Evolutionary conservation across 495 filamentous ascomycete genomes (phyloP).

Genomic region (Aspergillus hancockii): DNA sequence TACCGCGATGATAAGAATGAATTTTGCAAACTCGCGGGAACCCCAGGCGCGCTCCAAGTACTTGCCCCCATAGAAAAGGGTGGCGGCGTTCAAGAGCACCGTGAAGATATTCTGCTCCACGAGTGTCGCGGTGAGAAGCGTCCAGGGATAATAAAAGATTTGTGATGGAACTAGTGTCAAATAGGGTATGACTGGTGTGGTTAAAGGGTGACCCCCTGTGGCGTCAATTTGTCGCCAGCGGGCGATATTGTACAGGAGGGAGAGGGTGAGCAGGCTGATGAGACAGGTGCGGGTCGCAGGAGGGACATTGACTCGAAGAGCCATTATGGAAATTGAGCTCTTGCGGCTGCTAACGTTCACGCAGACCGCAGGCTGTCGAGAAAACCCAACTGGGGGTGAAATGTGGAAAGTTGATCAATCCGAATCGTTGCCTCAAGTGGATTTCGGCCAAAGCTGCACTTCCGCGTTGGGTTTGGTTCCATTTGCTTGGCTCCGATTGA

Average conservation of each 20-base stretch:
- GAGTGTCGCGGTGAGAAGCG: conserved; percentile 79
- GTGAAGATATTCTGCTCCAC: conserved; percentile 94
- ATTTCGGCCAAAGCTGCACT: conserved; percentile 1
- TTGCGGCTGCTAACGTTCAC: conserved; percentile 27
- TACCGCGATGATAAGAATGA: conserved; percentile 73
- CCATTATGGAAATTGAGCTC: conserved; percentile 53
- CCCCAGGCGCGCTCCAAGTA: conserved; percentile 97
- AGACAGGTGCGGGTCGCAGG: conserved; percentile 85
- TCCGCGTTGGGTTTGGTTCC: conserved; percentile 7
- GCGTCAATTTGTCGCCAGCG: conserved; percentile 64
- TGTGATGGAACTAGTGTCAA: conserved; percentile 81
- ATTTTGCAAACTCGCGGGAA: conserved; percentile 88
- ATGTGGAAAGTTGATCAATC: conserved; percentile 13
- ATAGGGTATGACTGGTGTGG: conserved; percentile 72
- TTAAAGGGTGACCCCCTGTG: conserved; percentile 42
- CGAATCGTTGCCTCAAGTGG: not conserved
- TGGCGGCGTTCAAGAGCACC: conserved; percentile 72
- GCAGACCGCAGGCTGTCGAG: conserved; percentile 34
- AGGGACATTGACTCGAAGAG: conserved; percentile 86
- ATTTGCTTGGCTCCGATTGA: conserved; percentile 2
- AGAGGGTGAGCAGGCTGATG: conserved; percentile 69
- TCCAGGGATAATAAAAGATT: conserved; percentile 89
- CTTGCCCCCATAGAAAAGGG: conserved; percentile 88
- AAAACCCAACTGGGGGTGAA: conserved; percentile 18
- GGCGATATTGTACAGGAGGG: conserved; percentile 73